Percentiles rank a stretch among this genome's conserved stretches.
These are phyloP conservation scores for Circinella minor DNA, from an alignment of 371 early-diverging fungal species.

Conservation along the genomic window DNA sequence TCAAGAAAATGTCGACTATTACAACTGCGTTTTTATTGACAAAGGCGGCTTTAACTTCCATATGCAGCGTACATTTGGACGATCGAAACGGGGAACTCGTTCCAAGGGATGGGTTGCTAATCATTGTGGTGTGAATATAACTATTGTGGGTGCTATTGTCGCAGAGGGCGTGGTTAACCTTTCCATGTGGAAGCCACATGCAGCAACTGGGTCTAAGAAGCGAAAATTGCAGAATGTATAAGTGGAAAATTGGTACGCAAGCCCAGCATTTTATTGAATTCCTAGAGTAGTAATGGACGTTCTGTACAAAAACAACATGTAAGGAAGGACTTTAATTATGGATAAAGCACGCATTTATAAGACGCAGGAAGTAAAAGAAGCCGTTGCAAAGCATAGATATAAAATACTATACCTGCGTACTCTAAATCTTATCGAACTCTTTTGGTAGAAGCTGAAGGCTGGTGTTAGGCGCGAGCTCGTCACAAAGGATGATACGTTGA, in stretches of 20 bases:
- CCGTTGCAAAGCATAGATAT: background rate
- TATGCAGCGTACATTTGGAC: background rate
- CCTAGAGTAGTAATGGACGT: constrained; percentile 13
- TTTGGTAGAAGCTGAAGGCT: constrained; percentile 3
- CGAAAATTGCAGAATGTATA: background rate
- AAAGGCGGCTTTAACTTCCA: constrained; percentile 3
- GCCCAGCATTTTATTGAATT: constrained; percentile 1
- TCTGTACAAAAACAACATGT: background rate
- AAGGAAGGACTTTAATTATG: constrained; percentile 13
- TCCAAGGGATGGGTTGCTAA: background rate
- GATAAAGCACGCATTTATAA: constrained; percentile 17
- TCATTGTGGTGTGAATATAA: constrained; percentile 1
- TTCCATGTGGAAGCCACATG: background rate
- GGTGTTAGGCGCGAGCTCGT: background rate
- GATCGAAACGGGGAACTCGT: constrained; percentile 10
- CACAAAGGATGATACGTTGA: constrained; percentile 9
- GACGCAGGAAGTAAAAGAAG: background rate
- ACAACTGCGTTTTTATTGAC: constrained; percentile 14
- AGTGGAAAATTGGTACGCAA: constrained; percentile 1
- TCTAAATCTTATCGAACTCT: constrained; percentile 2
- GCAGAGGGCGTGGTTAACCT: constrained; percentile 2
- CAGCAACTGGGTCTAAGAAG: background rate
- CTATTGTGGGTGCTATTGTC: constrained; percentile 3
- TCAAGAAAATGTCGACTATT: background rate
- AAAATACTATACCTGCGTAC: constrained; percentile 1